Evolutionary conservation across 306 rosid species (phyloP), one percentile per base, ranked within the genome.

Genomic region (Begonia masoniana): DNA sequence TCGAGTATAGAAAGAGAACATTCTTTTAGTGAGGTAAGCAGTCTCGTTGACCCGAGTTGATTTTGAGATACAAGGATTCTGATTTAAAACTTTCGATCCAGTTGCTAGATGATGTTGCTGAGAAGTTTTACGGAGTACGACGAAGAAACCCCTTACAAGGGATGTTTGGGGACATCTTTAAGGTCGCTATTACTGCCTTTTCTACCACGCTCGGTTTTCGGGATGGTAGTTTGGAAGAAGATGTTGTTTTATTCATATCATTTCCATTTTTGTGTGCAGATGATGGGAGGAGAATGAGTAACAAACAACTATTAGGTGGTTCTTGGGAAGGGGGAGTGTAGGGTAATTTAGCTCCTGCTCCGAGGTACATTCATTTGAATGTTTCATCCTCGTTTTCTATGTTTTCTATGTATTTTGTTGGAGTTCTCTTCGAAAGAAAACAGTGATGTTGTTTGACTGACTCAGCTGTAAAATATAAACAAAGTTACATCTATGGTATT

Each of bases 161-260:
- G 16, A 74, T 92, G 88, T 81, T 92, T 49, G 95, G 92, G 45
- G 97, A 92, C 68, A 86, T 92, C 70, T 81, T 86, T 63, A 92
- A 83, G 99, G 99, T 60, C 9, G 36, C 19, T 60, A 17, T 50
- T 2, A 50, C 43, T 16, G 52, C 19, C 15, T 46, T 12, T 14
- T 46, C n/a, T 1, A 46, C 14, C 4, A 46, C 9, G 8, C 39
- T 31, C 9, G 9, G 39, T 31, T 31, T 31, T 31, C 1, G 39
- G 7, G 39, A 31, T 45, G 15, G 5, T 45, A 45, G 13, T 15
- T 49, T 49, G 50, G 60, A 41, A 16, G 15, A 45, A 10, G 48
- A 45, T 45, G n/a, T 9, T 9, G 47, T 45, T 12, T 3, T 12
- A 14, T 15, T 1, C 49, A 17, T 31, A 48, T 49, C 41, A 36